Evolutionary conservation across 2,329 filamentous ascomycete genomes (phyloP), one percentile per base, ranked within the genome.

Genomic region (Tolypocladium paradoxum): DNA sequence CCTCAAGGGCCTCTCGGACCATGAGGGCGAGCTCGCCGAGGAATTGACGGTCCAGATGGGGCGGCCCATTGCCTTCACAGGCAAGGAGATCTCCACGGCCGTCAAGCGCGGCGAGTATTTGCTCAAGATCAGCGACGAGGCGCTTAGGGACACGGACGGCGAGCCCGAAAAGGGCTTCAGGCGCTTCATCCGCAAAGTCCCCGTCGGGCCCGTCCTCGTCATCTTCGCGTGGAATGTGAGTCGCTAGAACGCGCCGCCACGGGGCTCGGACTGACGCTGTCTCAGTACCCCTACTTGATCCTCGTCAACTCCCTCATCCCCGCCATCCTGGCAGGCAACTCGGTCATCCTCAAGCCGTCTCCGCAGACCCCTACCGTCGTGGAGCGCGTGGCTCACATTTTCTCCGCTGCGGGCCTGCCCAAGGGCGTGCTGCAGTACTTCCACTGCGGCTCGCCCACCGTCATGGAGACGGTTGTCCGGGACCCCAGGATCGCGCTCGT

Each of bases 41-140:
- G 91, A 96, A 68, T 74, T 97, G 55, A 96, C 91, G 0, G 85
- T 89, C 67, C 91, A 97, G 74, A 97, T 97, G 91, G 92, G 92
- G 43, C 81, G 92, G 22, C 92, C 92, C 35, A 96, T 96, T 63
- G 81, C 87, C 37, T 96, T 92, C 68, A 88, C 88, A 0, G 84
- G 79, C 48, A 90, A 84, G 60, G 92, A 97, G 73, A 79, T 97
- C 60, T 73, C 82, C 33, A 97, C 92, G 18, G 91, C 91, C 8
- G 81, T 95, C 59, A 88, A 87, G 73, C 82, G 92, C 58, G 88
- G 85, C 58, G 84, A 95, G 65, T 95, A 95, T 65, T 75, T 97
- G 54, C 77, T 95, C 62, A 90, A 88, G 67, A 86, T 96, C 57
- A 90, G 87, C 61, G 82, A 84, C 12, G 87, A 93, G 43, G 83